These are phyloP conservation scores for Senecio squalidus DNA, from an alignment of 140 eudicot genomes.

Conservation along the genomic window DNA sequence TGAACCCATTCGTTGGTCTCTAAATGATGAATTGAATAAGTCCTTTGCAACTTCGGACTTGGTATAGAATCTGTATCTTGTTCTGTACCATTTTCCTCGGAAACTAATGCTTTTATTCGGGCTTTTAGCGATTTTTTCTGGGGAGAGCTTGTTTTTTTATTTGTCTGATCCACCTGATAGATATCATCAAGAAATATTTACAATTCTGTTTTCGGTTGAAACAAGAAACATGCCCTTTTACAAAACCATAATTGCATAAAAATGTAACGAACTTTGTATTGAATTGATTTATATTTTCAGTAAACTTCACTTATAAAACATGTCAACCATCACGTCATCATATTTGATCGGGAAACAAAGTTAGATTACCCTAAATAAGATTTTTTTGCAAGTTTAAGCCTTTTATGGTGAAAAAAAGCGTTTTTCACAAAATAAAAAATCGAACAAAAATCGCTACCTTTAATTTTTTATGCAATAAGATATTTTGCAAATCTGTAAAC, in stretches of 20 bases:
- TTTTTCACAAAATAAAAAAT: neutral
- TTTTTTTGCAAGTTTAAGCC: too few species aligned
- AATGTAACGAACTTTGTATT: too few species aligned
- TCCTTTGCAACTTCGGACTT: slow-evolving; percentile 35
- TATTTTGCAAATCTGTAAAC: neutral
- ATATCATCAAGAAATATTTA: neutral
- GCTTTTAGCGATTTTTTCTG: slow-evolving; percentile 53
- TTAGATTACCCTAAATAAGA: too few species aligned
- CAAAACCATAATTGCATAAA: too few species aligned
- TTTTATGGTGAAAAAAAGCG: too few species aligned
- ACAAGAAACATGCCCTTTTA: neutral
- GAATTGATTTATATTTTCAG: too few species aligned
- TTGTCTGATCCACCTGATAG: slow-evolving; percentile 37
- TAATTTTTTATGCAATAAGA: too few species aligned
- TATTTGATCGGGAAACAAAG: too few species aligned
- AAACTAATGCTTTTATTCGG: slow-evolving; percentile 52
- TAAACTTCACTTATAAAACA: too few species aligned
- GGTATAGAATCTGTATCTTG: slow-evolving; percentile 25
- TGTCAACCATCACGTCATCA: too few species aligned
- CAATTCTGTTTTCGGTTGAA: neutral
- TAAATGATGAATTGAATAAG: slow-evolving; percentile 62
- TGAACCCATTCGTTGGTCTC: slow-evolving; percentile 50
- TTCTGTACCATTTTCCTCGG: slow-evolving; percentile 26
- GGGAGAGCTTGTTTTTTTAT: slow-evolving; percentile 18
- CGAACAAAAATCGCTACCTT: too few species aligned